These are phyloP conservation scores for Tolypocladium sp. DNA, from an alignment of 2,329 filamentous ascomycete genomes.

Conservation along the genomic window DNA sequence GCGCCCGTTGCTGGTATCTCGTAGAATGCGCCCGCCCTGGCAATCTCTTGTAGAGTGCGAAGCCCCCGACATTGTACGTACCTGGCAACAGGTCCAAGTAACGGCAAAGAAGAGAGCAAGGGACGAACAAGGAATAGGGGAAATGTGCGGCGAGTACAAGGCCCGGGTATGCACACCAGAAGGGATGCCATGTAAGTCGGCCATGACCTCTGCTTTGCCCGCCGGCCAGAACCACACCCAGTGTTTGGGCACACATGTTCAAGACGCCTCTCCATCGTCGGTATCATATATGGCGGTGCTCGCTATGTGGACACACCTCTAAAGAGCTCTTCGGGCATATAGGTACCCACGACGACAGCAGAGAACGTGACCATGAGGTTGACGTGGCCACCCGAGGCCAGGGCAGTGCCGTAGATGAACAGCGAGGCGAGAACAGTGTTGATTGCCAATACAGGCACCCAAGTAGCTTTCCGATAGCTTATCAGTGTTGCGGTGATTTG, in stretches of 20 bases:
- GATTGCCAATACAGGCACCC: conserved; percentile 21
- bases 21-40: background rate
- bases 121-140: background rate
- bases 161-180: background rate
- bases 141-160: background rate
- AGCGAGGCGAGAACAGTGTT: conserved; percentile 31
- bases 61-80: background rate
- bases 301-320: conserved; percentile 16
- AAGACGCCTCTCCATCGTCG: conserved; percentile 32
- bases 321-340: conserved; percentile 38
- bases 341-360: conserved; percentile 39
- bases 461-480: conserved; percentile 15
- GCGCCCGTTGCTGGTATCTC: background rate
- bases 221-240: conserved; percentile 34
- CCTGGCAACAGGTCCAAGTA: background rate
- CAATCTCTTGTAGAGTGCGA: background rate
- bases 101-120: background rate
- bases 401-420: conserved; percentile 39
- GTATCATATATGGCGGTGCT: conserved; percentile 36
- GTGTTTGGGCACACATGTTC: conserved; percentile 35
- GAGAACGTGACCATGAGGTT: conserved; percentile 44
- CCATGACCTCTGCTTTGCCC: conserved; percentile 8
- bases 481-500: conserved; percentile 19
- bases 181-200: background rate
- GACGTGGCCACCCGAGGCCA: conserved; percentile 41